Percentiles rank a stretch among this genome's conserved stretches.
phyloP scores from a whole-genome alignment of 768 basidiomycete species.

The Candolleomyces aberdarensis region DNA sequence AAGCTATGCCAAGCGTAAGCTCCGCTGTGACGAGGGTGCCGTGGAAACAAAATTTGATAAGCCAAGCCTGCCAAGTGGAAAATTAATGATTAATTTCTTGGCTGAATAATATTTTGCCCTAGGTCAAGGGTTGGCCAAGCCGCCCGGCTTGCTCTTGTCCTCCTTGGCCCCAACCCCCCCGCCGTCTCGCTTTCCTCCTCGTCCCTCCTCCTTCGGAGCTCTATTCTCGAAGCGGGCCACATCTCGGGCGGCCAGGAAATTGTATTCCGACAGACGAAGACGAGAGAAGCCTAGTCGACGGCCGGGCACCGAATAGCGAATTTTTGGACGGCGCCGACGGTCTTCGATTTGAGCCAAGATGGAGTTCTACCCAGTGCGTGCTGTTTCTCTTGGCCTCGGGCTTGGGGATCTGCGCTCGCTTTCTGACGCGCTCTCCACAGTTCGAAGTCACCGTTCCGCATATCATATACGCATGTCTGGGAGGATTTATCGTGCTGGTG shows the following conservation, averaged over 20 bases:
- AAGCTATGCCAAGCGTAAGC: too few relatives aligned
- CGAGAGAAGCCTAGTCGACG: not conserved
- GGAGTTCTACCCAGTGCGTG: not conserved
- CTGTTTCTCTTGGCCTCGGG: not conserved
- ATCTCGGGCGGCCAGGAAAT: not conserved
- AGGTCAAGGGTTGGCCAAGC: not conserved
- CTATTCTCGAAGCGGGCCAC: not conserved
- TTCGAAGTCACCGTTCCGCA: slow-evolving; percentile 70
- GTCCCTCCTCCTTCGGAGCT: not conserved
- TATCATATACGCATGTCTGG: slow-evolving; percentile 74
- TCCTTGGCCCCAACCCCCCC: slow-evolving; percentile 1
- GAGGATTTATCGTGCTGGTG: slow-evolving; percentile 83
- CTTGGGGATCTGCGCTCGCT: not conserved
- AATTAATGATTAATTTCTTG: not conserved
- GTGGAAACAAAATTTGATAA: too few relatives aligned
- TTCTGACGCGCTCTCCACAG: slow-evolving; percentile 18
- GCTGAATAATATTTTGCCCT: not conserved
- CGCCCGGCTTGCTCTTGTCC: not conserved
- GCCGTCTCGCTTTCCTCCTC: not conserved
- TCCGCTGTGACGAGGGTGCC: too few relatives aligned
- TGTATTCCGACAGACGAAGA: not conserved
- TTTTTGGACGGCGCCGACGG: not conserved
- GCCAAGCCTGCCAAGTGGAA: too few relatives aligned
- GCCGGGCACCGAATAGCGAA: not conserved
- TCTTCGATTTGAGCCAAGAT: slow-evolving; percentile 1